Conservation (phyloP, 1,284 basidiomycete genomes). For the Cutaneotrichosporon sp. region DNA sequence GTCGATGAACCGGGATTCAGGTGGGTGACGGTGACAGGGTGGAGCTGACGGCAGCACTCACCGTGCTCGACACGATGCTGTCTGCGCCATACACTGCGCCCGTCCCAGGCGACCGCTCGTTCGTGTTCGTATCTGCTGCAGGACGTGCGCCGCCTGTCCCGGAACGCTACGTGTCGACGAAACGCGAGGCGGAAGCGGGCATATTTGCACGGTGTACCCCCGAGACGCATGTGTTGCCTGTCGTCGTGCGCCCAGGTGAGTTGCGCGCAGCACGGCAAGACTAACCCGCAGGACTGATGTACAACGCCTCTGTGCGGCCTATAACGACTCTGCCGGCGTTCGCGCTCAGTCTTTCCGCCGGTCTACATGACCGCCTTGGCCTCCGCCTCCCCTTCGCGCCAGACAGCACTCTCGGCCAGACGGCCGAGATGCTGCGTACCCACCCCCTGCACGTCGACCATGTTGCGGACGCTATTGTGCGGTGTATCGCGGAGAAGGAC, state of each 20-base stretch:
- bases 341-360: conserved; percentile 70
- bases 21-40: conserved; percentile 51
- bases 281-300: conserved; percentile 68
- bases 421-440: conserved; percentile 61
- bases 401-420: conserved; percentile 35
- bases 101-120: conserved; percentile 51
- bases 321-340: conserved; percentile 79
- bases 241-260: conserved; percentile 80
- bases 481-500: conserved; percentile 46
- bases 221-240: conserved; percentile 44
- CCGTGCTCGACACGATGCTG: conserved; percentile 67
- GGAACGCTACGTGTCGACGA: conserved; percentile 76
- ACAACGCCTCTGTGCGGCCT: conserved; percentile 88
- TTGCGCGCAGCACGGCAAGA: conserved; percentile 21
- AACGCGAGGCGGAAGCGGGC: conserved; percentile 71
- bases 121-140: conserved; percentile 91
- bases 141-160: conserved; percentile 84
- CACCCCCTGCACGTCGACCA: conserved; percentile 95
- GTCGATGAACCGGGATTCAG: conserved; percentile 79
- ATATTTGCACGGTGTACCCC: conserved; percentile 7
- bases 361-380: conserved; percentile 58
- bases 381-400: conserved; percentile 54
- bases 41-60: conserved; percentile 45
- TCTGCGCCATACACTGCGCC: conserved; percentile 9
- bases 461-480: conserved; percentile 71